phyloP scores from a whole-genome alignment of 768 basidiomycete genomes.

The Boletellus ananas region DNA sequence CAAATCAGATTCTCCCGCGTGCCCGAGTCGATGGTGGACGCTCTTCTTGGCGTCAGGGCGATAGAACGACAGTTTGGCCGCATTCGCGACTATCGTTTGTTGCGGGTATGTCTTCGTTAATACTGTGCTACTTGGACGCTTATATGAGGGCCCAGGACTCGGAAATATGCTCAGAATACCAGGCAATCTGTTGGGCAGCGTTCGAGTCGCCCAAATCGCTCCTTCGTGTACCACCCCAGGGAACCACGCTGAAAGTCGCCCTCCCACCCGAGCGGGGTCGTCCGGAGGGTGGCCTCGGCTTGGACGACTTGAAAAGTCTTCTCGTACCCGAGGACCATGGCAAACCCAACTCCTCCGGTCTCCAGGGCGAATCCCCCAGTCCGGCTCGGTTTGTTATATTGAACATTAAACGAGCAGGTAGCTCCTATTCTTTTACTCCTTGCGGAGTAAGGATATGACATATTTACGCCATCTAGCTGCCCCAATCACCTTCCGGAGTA shows the following conservation, averaged over 20 bases:
- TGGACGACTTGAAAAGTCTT: constrained; percentile 30
- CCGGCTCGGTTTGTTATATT: constrained; percentile 12
- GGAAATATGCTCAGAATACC: constrained; percentile 43
- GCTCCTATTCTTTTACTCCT: constrained; percentile 2
- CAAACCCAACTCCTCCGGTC: not conserved
- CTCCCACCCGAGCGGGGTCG: constrained; percentile 22
- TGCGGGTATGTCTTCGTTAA: constrained; percentile 34
- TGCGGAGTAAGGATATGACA: not conserved
- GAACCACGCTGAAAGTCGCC: constrained; percentile 29
- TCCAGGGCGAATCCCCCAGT: not conserved
- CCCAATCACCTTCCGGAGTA: constrained; percentile 21
- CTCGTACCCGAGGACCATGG: constrained; percentile 17
- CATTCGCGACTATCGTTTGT: constrained; percentile 40
- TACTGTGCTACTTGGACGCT: not conserved
- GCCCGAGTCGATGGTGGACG: constrained; percentile 46
- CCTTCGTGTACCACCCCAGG: constrained; percentile 32
- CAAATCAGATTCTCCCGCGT: constrained; percentile 40
- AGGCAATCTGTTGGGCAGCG: constrained; percentile 38
- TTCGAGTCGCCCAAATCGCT: constrained; percentile 45
- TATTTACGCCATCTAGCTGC: constrained; percentile 7
- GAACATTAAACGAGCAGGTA: constrained; percentile 25
- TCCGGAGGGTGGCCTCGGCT: constrained; percentile 32
- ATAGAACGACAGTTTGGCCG: constrained; percentile 54
- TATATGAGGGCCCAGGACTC: constrained; percentile 37
- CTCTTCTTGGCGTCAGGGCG: constrained; percentile 47